These are phyloP conservation scores for Ilex aquifolium DNA, from an alignment of 257 asterid species.

Conservation along the genomic window DNA sequence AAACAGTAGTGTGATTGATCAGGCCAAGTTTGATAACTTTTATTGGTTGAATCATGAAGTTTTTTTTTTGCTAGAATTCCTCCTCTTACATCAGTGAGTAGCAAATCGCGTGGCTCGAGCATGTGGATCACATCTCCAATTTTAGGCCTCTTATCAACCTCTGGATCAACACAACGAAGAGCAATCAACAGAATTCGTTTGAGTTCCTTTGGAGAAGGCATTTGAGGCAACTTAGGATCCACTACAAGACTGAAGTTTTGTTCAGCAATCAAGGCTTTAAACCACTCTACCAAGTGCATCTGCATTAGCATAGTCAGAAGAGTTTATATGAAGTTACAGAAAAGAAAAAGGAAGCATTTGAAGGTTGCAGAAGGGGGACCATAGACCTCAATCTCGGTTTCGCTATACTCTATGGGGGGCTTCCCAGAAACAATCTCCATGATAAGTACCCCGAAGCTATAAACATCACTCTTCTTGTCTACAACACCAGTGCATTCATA, in stretches of 20 bases:
- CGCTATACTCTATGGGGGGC: conserved; percentile 16
- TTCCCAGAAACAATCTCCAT: conserved; percentile 63
- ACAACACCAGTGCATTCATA: conserved; percentile 2
- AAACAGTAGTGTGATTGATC: not conserved
- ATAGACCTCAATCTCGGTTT: conserved; percentile 37
- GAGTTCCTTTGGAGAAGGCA: conserved; percentile 28
- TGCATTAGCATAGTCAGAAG: conserved; percentile 13
- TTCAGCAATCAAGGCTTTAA: conserved; percentile 28
- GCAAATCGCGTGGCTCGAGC: conserved; percentile 48
- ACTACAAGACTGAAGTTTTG: conserved; percentile 22
- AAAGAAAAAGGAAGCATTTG: not conserved
- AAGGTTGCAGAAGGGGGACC: not conserved
- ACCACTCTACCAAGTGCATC: conserved; percentile 54
- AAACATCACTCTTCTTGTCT: conserved; percentile 44
- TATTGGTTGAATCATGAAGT: no score
- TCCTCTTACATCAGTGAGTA: conserved; percentile 37
- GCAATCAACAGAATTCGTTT: conserved; percentile 43
- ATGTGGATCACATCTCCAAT: conserved; percentile 46
- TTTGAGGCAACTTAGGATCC: conserved; percentile 42
- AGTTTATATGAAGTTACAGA: not conserved
- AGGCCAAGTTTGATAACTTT: not conserved
- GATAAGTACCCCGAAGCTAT: conserved; percentile 50
- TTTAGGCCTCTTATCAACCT: conserved; percentile 37
- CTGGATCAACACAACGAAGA: conserved; percentile 53
- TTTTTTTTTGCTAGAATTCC: no score